Evolutionary conservation across 2,329 filamentous ascomycete genomes (phyloP), one percentile per base, ranked within the genome.

Genomic region (Diaporthe australafricana): DNA sequence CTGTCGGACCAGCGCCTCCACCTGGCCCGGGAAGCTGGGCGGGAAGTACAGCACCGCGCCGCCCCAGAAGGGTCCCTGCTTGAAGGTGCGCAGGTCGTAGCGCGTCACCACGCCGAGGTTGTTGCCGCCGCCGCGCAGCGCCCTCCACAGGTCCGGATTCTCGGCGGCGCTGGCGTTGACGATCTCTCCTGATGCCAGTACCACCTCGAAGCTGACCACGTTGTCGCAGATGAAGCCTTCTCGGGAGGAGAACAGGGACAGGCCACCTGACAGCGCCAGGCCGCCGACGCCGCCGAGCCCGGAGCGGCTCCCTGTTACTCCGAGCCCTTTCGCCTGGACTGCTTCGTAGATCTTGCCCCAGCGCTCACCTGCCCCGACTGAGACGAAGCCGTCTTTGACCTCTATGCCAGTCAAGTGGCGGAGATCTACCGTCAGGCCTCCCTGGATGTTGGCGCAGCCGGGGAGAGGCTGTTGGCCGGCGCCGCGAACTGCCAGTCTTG

Each of bases 101-200:
- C 55, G 73, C 12, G 79, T 76, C 27, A 78, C 72, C 27, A 80
- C 75, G 35, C 81, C 83, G 53, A 84, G 81, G 74, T 85, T 86
- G 72, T 81, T 83, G 27, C 80, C 78, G 35, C 84, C 84, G 11
- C 84, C 85, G n/a, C 82, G 81, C 5, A 86, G 77, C 1, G 84
- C 84, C 62, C 78, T 79, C 75, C 78, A 86, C 1, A 86, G 79
- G 67, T 86, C 84, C 0, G 76, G 16, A 70, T 85, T 79, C 7
- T 78, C 68, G 0, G 74, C 55, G 0, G 72, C 74, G 50, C 81
- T 84, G 12, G 81, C 84, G 12, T 81, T 81, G 25, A 85, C 76
- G 30, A 85, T 78, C 1, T 74, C 45, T 5, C 85, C 84, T 22
- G 79, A 77, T 0, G 81, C 80, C 0, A 85, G 78, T 7, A 86